Evolutionary conservation across 108 stramenopile species (phyloP).

Genomic region (Pseudonitzschia multistriata): DNA sequence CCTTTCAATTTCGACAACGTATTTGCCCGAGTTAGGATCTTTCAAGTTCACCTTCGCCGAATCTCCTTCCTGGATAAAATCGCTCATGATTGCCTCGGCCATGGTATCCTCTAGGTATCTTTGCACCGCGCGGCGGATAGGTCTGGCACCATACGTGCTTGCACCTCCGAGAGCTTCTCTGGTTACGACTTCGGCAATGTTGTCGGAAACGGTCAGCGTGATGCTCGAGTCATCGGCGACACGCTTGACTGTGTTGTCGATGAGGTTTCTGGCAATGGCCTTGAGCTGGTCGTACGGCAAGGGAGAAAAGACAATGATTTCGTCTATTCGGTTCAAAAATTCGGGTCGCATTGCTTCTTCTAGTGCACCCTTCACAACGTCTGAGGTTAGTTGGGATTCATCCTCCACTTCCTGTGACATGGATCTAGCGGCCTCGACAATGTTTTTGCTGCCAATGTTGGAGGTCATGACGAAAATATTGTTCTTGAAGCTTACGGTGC

Average conservation of each 20-base stretch:
- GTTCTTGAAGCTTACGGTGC: slow-evolving; percentile 92
- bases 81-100: slow-evolving; percentile 67
- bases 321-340: slow-evolving; percentile 95
- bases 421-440: slow-evolving; percentile 63
- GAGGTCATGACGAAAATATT: slow-evolving; percentile 95
- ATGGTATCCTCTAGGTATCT: slow-evolving; percentile 74
- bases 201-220: slow-evolving; percentile 46
- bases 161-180: slow-evolving; percentile 57
- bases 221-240: slow-evolving; percentile 52
- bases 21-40: slow-evolving; percentile 28
- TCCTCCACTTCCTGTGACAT: slow-evolving; percentile 32
- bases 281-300: slow-evolving; percentile 69
- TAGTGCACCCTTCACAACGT: slow-evolving; percentile 57
- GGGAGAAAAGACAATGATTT: slow-evolving; percentile 90
- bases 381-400: slow-evolving; percentile 26
- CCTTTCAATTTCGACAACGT: slow-evolving; percentile 35
- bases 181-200: slow-evolving; percentile 55
- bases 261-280: slow-evolving; percentile 59
- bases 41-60: slow-evolving; percentile 50
- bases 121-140: slow-evolving; percentile 69
- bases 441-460: slow-evolving; percentile 88
- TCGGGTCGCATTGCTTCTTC: slow-evolving; percentile 84
- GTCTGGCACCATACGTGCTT: slow-evolving; percentile 71
- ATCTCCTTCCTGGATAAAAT: slow-evolving; percentile 68
- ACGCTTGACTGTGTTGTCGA: slow-evolving; percentile 51